Evolutionary conservation across 768 basidiomycete species (phyloP), one percentile per base, ranked within the genome.

Genomic region (Mycena metata): DNA sequence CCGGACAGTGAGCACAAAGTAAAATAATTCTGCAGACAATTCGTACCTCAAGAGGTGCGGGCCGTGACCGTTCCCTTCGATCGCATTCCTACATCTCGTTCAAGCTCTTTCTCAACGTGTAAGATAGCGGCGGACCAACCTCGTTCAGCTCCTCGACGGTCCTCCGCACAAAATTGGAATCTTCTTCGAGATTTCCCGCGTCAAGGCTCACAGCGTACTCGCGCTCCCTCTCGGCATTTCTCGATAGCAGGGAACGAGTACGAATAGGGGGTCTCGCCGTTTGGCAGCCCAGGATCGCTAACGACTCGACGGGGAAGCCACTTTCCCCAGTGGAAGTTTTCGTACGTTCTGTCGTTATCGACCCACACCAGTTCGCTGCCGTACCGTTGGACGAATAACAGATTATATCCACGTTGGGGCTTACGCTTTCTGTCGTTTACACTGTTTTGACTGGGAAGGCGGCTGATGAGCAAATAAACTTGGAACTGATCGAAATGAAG

Each of bases 271-370:
- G n/a, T n/a, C n/a, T n/a, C n/a, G n/a, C 15, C 17, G 26, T 5
- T 17, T 30, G 6, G 66, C n/a, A n/a, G n/a, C n/a, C n/a, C n/a
- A n/a, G n/a, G n/a, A n/a, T n/a, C n/a, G n/a, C n/a, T n/a, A 55
- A 36, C 45, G 60, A 2, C 12, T n/a, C 33, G 21, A 8, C 54
- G 50, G 5, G 66, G 58, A 6, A 67, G 49, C 58, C 66, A 60
- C 10, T 47, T 54, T 0, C 51, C 59, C 49, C 35, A 67, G 8
- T 39, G 17, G 26, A 46, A 30, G 19, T 43, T 54, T 1, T 39
- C 42, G 36, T 66, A 66, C 33, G 59, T 52, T 21, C 52, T 41
- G 24, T 7, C 1, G 7, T 33, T 47, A 23, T 67, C 66, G n/a
- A 36, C 5, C n/a, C n/a, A n/a, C n/a, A n/a, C n/a, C n/a, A n/a